Base-by-base conservation (phyloP, 1,139 yeast species). In the Lodderomyces jiufengensis region DNA sequence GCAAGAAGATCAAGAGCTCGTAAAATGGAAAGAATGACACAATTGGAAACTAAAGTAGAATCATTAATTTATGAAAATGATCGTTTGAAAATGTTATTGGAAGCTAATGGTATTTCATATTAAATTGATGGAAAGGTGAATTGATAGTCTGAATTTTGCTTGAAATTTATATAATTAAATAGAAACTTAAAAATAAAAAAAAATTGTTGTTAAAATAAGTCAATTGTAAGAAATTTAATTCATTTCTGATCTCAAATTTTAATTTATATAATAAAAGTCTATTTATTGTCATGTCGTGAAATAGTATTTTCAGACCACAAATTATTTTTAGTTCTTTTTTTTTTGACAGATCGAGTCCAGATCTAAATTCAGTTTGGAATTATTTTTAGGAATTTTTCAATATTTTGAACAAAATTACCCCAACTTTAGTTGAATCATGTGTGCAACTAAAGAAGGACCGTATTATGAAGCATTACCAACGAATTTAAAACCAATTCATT, bases 1-100 rank as follows among this genome's bases (percentile, higher is more conserved):
- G 97, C 97, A 11, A 80, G 97, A 61, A 76, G 97, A 57, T 87
- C 97, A 30, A 76, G 97, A 51, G 95, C 95, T 28, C 80, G 95
- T 63, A 87, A 88, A 66, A 80, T 84, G 78, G 87, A 84, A 59
- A 76, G 95, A 61, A 84, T 90, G 86, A 55, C 62, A 41, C 95
- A 86, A 56, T 70, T 90, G 58, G 97, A 90, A 62, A 76, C 63
- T 22, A 77, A 77, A 56, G 95, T 90, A 40, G 86, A 81, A 47
- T 75, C 61, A 29, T 70, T 88, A 46, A 55, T 78, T 42, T 51
- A 59, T 28, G 78, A 70, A 44, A 85, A 85, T 56, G 51, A 52
- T 22, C 70, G 81, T 54, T 73, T 83, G 54, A 72, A 65, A 59
- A 63, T 66, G 37, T 51, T 79, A 46, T 64, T 80, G 32, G 47